phyloP scores from a whole-genome alignment of 2,329 filamentous ascomycete species.

The Aspergillus sp. region DNA sequence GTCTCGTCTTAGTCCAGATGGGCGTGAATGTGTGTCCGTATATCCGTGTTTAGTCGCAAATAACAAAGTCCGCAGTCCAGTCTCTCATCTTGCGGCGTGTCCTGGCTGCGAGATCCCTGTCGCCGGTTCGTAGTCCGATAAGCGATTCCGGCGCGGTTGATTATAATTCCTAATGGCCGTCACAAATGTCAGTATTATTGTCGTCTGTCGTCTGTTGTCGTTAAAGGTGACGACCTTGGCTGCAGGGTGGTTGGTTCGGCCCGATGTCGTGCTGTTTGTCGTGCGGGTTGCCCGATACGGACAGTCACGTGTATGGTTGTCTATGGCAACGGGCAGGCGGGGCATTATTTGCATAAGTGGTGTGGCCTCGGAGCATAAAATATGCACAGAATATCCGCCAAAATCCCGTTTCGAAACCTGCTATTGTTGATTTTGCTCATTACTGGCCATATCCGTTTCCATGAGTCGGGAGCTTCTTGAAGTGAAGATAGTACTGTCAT shows the following conservation, averaged over 20 bases:
- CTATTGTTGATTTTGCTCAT: too few species aligned
- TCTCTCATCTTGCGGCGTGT: slow-evolving; percentile 6
- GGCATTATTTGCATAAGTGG: neutral
- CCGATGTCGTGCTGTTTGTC: slow-evolving; percentile 10
- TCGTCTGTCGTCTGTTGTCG: slow-evolving; percentile 5
- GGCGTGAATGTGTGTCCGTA: neutral
- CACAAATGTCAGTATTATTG: neutral
- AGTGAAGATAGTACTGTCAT: too few species aligned
- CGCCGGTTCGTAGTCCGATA: neutral
- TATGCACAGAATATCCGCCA: neutral
- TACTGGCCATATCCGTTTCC: too few species aligned
- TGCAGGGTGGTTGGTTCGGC: slow-evolving; percentile 4
- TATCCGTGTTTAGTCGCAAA: neutral
- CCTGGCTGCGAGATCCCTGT: neutral
- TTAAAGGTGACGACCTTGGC: neutral
- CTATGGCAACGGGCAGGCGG: slow-evolving; percentile 12
- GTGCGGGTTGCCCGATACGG: slow-evolving; percentile 16
- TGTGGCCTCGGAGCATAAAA: neutral
- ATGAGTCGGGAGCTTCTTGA: too few species aligned
- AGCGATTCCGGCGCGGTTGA: neutral
- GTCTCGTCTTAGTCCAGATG: neutral
- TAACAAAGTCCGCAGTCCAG: neutral
- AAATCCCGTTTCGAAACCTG: too few species aligned
- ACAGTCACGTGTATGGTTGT: slow-evolving; percentile 19
- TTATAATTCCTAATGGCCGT: neutral